phyloP scores from a whole-genome alignment of 2,329 filamentous ascomycete species.

The Aspergillus neoniger region DNA sequence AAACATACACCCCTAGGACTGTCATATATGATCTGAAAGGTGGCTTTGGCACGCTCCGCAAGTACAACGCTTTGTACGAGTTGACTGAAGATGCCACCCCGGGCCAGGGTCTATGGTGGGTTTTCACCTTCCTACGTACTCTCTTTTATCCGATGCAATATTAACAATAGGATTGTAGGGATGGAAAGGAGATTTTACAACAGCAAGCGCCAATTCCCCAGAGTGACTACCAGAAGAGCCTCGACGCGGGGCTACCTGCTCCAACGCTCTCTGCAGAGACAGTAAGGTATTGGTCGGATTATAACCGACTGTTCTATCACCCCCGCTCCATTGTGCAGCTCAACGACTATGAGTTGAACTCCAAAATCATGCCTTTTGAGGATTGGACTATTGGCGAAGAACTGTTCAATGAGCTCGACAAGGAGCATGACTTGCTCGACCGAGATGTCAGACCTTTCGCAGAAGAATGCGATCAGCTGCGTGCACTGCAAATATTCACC shows the following conservation, averaged over 20 bases:
- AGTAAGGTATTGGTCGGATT: conserved; percentile 97
- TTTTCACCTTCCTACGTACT: background rate
- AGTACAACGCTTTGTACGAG: conserved; percentile 87
- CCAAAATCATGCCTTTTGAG: conserved; percentile 78
- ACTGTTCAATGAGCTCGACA: conserved; percentile 71
- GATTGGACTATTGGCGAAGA: conserved; percentile 73
- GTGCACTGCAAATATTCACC: conserved; percentile 78
- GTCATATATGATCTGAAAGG: conserved; percentile 95
- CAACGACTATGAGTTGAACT: conserved; percentile 82
- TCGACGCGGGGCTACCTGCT: conserved; percentile 69
- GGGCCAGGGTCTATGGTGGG: conserved; percentile 50
- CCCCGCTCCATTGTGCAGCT: conserved; percentile 84
- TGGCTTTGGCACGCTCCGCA: conserved; percentile 82
- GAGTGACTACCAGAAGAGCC: conserved; percentile 74
- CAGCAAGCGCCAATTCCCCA: conserved; percentile 66
- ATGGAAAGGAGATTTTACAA: conserved; percentile 68
- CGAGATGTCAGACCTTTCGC: conserved; percentile 85
- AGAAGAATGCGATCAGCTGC: conserved; percentile 91
- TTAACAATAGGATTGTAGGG: conserved; percentile 50
- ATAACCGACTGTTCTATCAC: conserved; percentile 88
- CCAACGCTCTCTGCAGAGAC: conserved; percentile 66
- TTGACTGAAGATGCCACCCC: conserved; percentile 41
- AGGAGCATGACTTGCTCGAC: conserved; percentile 83
- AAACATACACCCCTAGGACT: conserved; percentile 89
- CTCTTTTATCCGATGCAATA: too few species aligned